Base-by-base conservation (phyloP, 1,139 yeast genomes). In the Debaryomycetaceae sp. region DNA sequence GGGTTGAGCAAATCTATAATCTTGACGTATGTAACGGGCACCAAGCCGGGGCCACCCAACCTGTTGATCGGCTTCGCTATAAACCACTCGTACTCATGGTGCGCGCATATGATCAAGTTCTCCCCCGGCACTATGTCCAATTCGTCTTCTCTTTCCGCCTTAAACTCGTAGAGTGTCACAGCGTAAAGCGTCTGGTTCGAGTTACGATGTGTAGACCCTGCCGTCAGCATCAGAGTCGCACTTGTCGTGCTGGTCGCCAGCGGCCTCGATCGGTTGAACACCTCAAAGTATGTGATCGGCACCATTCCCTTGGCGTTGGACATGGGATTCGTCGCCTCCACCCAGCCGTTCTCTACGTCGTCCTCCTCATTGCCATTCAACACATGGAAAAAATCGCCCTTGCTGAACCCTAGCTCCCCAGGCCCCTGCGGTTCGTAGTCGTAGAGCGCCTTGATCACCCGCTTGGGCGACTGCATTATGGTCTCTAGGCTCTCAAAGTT, bases 41-140 rank as follows among this genome's bases (percentile, higher is more conserved):
- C 95, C 46, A 93, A 74, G 1, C 99, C 99, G 0, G 98, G 98
- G 0, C 98, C 99, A 13, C 99, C 99, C 42, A 93, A 73, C 43
- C 97, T 75, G 50, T 95, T 95, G 43, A 93, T 87, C 6, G 97
- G 97, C 62, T 93, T 93, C 11, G 98, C 98, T 47, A 93, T 95
- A 58, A 90, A 91, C 99, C 99, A 93, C 66, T 93, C 99, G 54
- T 77, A 88, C 48, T 89, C 93, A 59, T 93, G 95, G 65, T 91
- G 97, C 2, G 99, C 99, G 65, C 97, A 93, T 14, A 93, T 82
- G 37, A 90, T 87, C 53, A 93, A 78, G 56, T 88, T 86, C 59
- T 93, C 99, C 34, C 97, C 98, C 0, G 88, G 89, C 33, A 65
- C 58, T 4, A 93, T 88, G 51, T 85, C 85, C 53, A 93, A 75